phyloP scores from a whole-genome alignment of 73 alveolate species.

The Effrenium voratum region DNA sequence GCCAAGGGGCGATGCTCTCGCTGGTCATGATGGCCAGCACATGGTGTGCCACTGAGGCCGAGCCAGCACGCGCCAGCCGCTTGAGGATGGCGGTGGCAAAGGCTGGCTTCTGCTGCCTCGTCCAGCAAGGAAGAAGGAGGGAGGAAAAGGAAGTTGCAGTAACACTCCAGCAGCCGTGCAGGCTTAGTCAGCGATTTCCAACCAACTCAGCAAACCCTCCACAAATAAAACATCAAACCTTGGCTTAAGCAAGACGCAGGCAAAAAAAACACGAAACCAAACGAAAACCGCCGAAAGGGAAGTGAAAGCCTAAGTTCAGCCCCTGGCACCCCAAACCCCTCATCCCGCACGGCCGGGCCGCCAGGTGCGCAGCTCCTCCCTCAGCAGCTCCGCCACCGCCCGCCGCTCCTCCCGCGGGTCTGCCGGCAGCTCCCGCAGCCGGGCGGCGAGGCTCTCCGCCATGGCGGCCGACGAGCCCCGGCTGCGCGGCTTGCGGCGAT shows the following conservation, averaged over 20 bases:
- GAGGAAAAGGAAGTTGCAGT: too few species aligned
- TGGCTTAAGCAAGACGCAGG: too few species aligned
- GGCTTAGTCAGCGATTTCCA: not conserved
- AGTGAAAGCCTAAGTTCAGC: too few species aligned
- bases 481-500: too few species aligned
- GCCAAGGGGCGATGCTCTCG: conserved; percentile 15
- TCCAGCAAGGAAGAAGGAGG: too few species aligned
- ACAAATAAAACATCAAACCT: too few species aligned
- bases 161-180: too few species aligned
- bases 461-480: conserved; percentile 15
- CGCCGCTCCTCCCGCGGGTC: not conserved
- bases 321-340: too few species aligned
- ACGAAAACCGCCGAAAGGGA: too few species aligned
- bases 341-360: not conserved
- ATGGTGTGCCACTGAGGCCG: not conserved
- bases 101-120: conserved; percentile 40
- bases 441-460: conserved; percentile 15
- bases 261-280: too few species aligned
- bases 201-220: too few species aligned
- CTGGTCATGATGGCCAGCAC: conserved; percentile 39
- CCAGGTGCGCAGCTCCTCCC: conserved; percentile 41
- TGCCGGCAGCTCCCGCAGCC: too few species aligned
- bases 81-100: conserved; percentile 74
- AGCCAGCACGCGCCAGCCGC: not conserved
- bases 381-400: conserved; percentile 38